phyloP scores from a whole-genome alignment of 2,329 filamentous ascomycete genomes.

The Scolecobasidium constrictum region DNA sequence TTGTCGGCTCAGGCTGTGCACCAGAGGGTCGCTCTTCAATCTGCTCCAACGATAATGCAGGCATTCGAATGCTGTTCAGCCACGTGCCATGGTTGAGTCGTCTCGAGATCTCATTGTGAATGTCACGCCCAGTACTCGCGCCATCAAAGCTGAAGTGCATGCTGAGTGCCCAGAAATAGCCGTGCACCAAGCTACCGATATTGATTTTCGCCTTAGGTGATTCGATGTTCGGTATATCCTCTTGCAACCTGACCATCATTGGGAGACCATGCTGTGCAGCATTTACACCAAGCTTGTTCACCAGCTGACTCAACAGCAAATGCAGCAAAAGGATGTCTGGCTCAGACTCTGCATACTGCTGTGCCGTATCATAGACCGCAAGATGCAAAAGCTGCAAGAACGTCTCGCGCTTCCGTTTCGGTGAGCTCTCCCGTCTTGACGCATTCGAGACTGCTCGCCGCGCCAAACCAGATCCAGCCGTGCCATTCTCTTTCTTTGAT shows the following conservation, averaged over 20 bases:
- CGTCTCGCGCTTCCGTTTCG: slow-evolving; percentile 44
- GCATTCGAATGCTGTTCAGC: slow-evolving; percentile 63
- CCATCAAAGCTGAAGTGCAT: slow-evolving; percentile 69
- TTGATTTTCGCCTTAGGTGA: slow-evolving; percentile 63
- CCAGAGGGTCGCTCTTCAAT: slow-evolving; percentile 28
- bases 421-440: slow-evolving; percentile 48
- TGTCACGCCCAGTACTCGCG: slow-evolving; percentile 55
- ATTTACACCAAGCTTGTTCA: slow-evolving; percentile 71
- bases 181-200: slow-evolving; percentile 74
- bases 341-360: slow-evolving; percentile 62
- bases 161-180: slow-evolving; percentile 73
- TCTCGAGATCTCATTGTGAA: slow-evolving; percentile 65
- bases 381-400: slow-evolving; percentile 79
- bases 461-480: slow-evolving; percentile 30
- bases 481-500: slow-evolving; percentile 31
- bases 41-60: slow-evolving; percentile 51
- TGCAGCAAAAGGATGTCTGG: slow-evolving; percentile 69
- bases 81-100: slow-evolving; percentile 67
- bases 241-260: slow-evolving; percentile 82
- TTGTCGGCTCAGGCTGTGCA: background rate
- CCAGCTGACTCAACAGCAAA: slow-evolving; percentile 62
- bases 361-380: slow-evolving; percentile 76
- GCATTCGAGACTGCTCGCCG: slow-evolving; percentile 60
- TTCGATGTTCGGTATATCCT: slow-evolving; percentile 61
- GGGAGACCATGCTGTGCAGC: slow-evolving; percentile 67